Percentiles rank a stretch among this genome's conserved stretches.
Evolutionary conservation across 768 basidiomycete genomes (phyloP).

Genomic region (Albatrellus ellisii): DNA sequence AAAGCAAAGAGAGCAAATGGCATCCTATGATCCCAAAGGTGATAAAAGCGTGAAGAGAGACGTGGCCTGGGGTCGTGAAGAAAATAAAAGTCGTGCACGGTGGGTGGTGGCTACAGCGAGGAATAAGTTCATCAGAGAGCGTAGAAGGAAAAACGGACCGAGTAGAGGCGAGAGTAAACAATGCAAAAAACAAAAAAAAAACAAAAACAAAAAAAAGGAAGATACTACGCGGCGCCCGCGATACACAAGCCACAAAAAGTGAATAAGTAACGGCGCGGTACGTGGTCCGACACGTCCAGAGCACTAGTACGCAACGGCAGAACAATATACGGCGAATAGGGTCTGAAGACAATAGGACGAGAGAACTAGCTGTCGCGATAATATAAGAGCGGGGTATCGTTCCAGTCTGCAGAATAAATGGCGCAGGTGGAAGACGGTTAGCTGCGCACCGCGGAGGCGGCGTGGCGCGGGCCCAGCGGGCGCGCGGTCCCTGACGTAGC

Average conservation of each 20-base stretch:
- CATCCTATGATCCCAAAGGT: conserved; percentile 9
- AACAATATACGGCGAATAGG: conserved; percentile 11
- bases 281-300: conserved; percentile 2
- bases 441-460: conserved; percentile 3
- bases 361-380: conserved; percentile 13
- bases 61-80: conserved; percentile 9
- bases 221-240: too few relatives aligned
- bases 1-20: too few relatives aligned
- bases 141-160: too few relatives aligned
- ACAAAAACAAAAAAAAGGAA: background rate
- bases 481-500: conserved; percentile 6
- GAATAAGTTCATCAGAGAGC: too few relatives aligned
- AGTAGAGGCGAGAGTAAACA: conserved; percentile 5
- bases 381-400: conserved; percentile 14
- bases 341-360: conserved; percentile 11
- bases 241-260: conserved; percentile 9
- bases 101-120: conserved; percentile 12
- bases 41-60: conserved; percentile 2
- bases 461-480: conserved; percentile 10
- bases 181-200: conserved; percentile 7
- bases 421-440: conserved; percentile 1
- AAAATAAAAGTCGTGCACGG: conserved; percentile 11
- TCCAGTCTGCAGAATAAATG: conserved; percentile 7
- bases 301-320: too few relatives aligned
- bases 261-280: conserved; percentile 14